These are phyloP conservation scores for Paramyrothecium roridum DNA, from an alignment of 2,329 filamentous ascomycete genomes.

Conservation along the genomic window DNA sequence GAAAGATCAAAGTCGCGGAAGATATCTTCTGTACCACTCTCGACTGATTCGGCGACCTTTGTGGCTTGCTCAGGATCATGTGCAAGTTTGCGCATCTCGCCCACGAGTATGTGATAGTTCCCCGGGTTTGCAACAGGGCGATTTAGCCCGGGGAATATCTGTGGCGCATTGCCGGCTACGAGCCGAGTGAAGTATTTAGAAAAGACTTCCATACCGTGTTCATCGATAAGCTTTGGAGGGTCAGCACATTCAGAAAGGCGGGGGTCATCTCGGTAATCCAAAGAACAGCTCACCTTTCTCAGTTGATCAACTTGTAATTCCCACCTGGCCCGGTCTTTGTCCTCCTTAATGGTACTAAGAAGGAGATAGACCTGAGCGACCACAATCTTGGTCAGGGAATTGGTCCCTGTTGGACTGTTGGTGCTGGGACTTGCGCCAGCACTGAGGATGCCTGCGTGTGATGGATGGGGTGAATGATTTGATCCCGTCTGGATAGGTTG, in stretches of 20 bases:
- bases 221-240: slow-evolving; percentile 76
- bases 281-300: slow-evolving; percentile 65
- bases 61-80: slow-evolving; percentile 77
- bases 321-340: slow-evolving; percentile 88
- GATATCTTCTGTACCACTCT: slow-evolving; percentile 85
- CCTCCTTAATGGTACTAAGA: slow-evolving; percentile 91
- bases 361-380: slow-evolving; percentile 94
- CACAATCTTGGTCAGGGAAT: slow-evolving; percentile 84
- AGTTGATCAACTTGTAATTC: slow-evolving; percentile 89
- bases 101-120: slow-evolving; percentile 77
- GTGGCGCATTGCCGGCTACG: slow-evolving; percentile 83
- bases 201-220: slow-evolving; percentile 99
- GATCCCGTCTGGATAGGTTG: slow-evolving; percentile 55
- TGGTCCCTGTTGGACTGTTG: slow-evolving; percentile 59
- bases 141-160: slow-evolving; percentile 81
- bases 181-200: slow-evolving; percentile 93
- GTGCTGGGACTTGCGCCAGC: slow-evolving; percentile 60
- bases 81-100: slow-evolving; percentile 83
- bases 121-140: slow-evolving; percentile 72
- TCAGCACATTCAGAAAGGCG: background rate
- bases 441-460: slow-evolving; percentile 54
- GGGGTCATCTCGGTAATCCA: background rate
- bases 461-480: slow-evolving; percentile 54
- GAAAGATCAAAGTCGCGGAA: slow-evolving; percentile 97
- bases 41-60: slow-evolving; percentile 91